Base-by-base conservation (phyloP, 768 basidiomycete genomes). In the Lactarius tabidus region DNA sequence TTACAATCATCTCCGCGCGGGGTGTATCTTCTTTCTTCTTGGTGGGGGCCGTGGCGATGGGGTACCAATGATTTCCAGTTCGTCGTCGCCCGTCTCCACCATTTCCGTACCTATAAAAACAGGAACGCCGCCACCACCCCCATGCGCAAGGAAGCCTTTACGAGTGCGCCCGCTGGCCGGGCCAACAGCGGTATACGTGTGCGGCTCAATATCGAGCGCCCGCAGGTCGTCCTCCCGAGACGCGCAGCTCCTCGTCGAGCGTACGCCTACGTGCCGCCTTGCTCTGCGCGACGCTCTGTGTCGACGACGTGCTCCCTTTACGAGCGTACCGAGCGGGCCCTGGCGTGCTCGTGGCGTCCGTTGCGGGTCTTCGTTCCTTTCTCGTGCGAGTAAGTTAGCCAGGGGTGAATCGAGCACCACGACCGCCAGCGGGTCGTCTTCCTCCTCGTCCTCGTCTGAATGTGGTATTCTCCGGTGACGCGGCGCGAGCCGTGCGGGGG, bases 91-190 rank as follows among this genome's bases (percentile, higher is more conserved):
- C 20, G 20, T n/a, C 8, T 33, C 59, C 1, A n/a, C 51, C 56
- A 0, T 59, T 35, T 77, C 78, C 20, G 77, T 75, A 0, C 74
- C 87, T 84, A 90, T 86, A 64, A 85, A 84, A 14, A 93, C 86
- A 1, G 90, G 86, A 1, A 72, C 64, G 1, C 91, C 91, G 28
- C 86, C 89, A 12, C 82, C 89, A 1, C 91, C 90, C 15, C 90
- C 90, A 70, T 84, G 86, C 4, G 88, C 86, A 28, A 91, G 77
- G 67, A 91, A 93, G 2, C 88, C 87, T 6, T 72, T 76, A 20
- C 75, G 78, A 69, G 80, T 84, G 58, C 79, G 79, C 45, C 78
- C 83, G 14, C 88, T 88, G 20, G 82, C 87, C 2, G 78, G 74
- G 15, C 85, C 79, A 17, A 84, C 76, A 28, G 79, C 81, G 63